These are phyloP conservation scores for Hymenoscyphus linearis DNA, from an alignment of 2,329 filamentous ascomycete species.

Conservation along the genomic window DNA sequence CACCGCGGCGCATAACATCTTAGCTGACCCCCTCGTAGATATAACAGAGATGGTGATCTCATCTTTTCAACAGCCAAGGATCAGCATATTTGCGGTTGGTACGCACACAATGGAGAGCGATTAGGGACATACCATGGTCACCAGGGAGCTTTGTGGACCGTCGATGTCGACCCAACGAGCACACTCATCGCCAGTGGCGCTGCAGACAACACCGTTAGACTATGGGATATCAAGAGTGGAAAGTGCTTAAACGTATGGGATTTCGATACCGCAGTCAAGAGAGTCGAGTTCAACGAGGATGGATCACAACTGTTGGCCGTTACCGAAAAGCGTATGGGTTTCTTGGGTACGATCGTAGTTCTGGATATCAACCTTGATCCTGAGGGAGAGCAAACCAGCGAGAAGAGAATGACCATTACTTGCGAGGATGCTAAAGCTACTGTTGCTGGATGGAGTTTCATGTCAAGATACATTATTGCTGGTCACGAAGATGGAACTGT, in stretches of 20 bases:
- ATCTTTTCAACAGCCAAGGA: constrained; percentile 96
- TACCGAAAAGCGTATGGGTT: constrained; percentile 98
- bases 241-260: constrained; percentile 96
- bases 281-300: constrained; percentile 95
- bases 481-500: constrained; percentile 95
- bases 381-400: constrained; percentile 76
- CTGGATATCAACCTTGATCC: constrained; percentile 83
- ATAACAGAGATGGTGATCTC: constrained; percentile 91
- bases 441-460: constrained; percentile 92
- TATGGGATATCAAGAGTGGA: constrained; percentile 94
- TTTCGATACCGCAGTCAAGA: constrained; percentile 93
- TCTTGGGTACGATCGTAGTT: constrained; percentile 88
- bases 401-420: constrained; percentile 79
- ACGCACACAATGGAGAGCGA: constrained; percentile 94
- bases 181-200: constrained; percentile 91
- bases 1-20: constrained; percentile 7
- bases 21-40: constrained; percentile 45
- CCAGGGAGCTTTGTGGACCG: constrained; percentile 96
- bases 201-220: constrained; percentile 94
- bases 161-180: constrained; percentile 90
- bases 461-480: constrained; percentile 93
- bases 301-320: constrained; percentile 86
- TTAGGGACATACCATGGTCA: constrained; percentile 96
- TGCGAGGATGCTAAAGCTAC: constrained; percentile 96
- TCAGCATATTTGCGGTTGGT: constrained; percentile 96